phyloP scores from a whole-genome alignment of 2,329 filamentous ascomycete species.

The Xylariales sp. region DNA sequence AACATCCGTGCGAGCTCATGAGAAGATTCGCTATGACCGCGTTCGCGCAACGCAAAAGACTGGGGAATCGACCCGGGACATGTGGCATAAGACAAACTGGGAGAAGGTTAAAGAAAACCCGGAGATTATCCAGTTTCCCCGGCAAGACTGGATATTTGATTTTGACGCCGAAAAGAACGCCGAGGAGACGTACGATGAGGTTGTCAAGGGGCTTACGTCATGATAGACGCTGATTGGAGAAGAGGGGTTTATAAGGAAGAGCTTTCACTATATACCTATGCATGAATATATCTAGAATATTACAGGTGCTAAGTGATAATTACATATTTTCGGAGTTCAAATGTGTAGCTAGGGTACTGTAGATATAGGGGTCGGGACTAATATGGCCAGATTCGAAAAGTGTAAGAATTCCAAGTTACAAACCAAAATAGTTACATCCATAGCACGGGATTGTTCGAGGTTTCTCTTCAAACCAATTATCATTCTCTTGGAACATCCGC shows the following conservation, averaged over 20 bases:
- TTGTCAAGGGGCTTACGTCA: slow-evolving; percentile 45
- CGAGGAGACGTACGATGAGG: slow-evolving; percentile 53
- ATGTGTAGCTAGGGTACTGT: neutral
- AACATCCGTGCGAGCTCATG: slow-evolving; percentile 56
- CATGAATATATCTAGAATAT: neutral
- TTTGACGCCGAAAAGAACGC: slow-evolving; percentile 62
- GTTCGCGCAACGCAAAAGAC: slow-evolving; percentile 62
- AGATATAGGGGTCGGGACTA: neutral
- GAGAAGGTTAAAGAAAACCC: slow-evolving; percentile 60
- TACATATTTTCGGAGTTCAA: neutral
- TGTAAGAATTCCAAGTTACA: neutral
- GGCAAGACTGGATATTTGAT: slow-evolving; percentile 64
- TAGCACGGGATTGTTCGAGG: neutral
- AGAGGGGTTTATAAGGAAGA: neutral
- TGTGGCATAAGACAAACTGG: slow-evolving; percentile 68
- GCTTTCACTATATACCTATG: neutral
- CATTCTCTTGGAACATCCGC: too few species aligned
- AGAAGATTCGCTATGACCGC: slow-evolving; percentile 61
- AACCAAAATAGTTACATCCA: neutral
- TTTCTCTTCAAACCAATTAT: too few species aligned
- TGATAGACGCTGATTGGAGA: slow-evolving; percentile 23
- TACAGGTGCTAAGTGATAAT: neutral
- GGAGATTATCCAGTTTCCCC: slow-evolving; percentile 59
- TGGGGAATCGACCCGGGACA: slow-evolving; percentile 61
- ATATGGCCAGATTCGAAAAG: neutral